Evolutionary conservation across 192 early-diverging fungal genomes (phyloP), one percentile per base, ranked within the genome.

Genomic region (Entophlyctis luteolus): DNA sequence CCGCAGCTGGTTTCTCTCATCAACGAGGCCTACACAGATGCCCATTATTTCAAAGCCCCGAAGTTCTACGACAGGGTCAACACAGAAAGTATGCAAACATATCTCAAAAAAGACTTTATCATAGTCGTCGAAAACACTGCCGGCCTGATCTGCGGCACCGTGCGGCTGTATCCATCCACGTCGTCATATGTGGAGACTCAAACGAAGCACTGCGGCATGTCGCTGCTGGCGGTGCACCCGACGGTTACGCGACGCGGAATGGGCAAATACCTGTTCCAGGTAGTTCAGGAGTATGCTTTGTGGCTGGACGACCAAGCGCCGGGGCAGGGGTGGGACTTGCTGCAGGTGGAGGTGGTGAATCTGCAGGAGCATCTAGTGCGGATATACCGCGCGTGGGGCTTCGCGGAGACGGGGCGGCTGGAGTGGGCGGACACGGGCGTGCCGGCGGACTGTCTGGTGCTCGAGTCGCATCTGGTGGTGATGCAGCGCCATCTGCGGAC

Each of bases 211-310:
- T 59, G 58, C 45, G 38, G 14, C 14, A 59, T 59, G 58, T 36
- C 58, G 16, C 27, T 59, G 4, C 35, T 59, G 36, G 58, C 58
- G 14, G 25, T 59, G 4, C 36, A 37, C 45, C 58, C 58, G 34
- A 27, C 3, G 16, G 6, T 42, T 14, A 5, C 6, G 27, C 4
- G 23, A 25, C 16, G 12, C 12, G 58, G 58, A 12, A 4, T 59
- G 25, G 58, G 37, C 12, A 59, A 59, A 34, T 59, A 59, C 38
- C 45, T 59, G 58, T 59, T 59, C 23, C 37, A 59, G 23, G 16
- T 42, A 23, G 4, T 59, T 14, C 45, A 39, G n/a, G 38, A 5
- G 58, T 12, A 34, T 18, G 58, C 58, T 14, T 3, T 59, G 4
- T 20, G 29, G 18, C 20, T 42, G 37, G 37, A 59, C 34, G 58